Base-by-base conservation (phyloP, 148 eudicot species). In the Bassia scoparia region DNA sequence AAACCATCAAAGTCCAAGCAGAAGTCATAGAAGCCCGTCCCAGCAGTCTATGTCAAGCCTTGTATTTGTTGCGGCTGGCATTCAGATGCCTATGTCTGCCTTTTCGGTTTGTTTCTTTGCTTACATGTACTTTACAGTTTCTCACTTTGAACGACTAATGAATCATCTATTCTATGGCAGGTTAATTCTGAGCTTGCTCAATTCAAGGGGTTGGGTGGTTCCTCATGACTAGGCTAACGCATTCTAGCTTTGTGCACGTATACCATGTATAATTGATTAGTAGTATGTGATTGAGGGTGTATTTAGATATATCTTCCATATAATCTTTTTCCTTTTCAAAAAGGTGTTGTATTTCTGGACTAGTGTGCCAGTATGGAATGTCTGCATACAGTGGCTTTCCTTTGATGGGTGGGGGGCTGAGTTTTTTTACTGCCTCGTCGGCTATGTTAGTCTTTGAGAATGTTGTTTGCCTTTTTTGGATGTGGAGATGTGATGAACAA, bases 181-280 rank as follows among this genome's bases (percentile, higher is more conserved):
- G 70, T 48, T 68, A 18, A 38, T 52, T 73, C 23, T 13, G 72
- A 78, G 74, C 54, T 5, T 23, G 65, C 62, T 62, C 49, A 55
- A 49, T 69, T 33, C 20, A 29, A 50, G 44, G 77, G 58, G 46
- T 30, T 27, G 24, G 66, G 60, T 20, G 49, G 23, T 67, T 55
- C 52, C 37, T 21, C 33, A 56, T 33, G 41, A 56, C 24, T 55
- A n/a, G 69, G 55, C 50, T 46, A 38, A 17, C 27, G 69, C 53
- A 31, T 63, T 68, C 64, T 58, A 31, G 59, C 49, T 43, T n/a
- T 43, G 71, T 23, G 61, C n/a, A 63, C 41, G 55, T 70, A 64
- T n/a, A n/a, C n/a, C 61, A 18, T 74, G 78, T 79, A 74, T n/a
- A 54, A 79, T 79, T 74, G 24, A 9, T 67, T 78, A 68, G 81